These are phyloP conservation scores for Xylariaceae sp. DNA, from an alignment of 2,329 filamentous ascomycete species.

Conservation along the genomic window DNA sequence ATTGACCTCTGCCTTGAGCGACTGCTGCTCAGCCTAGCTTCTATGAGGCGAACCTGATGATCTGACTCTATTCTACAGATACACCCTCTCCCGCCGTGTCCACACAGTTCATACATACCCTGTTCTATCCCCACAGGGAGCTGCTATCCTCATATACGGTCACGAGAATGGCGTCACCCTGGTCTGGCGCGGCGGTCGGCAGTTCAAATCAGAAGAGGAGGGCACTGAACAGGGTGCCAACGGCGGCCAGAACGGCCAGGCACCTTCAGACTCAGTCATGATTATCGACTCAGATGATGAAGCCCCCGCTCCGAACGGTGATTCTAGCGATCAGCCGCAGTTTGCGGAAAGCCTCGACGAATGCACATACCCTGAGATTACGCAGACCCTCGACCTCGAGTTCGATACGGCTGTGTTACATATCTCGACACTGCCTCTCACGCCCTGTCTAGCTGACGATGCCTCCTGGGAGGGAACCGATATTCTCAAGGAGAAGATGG, in stretches of 20 bases:
- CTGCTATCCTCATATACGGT: conserved; percentile 57
- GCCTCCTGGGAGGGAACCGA: conserved; percentile 43
- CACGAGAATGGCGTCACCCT: conserved; percentile 59
- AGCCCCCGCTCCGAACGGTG: conserved; percentile 30
- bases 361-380: conserved; percentile 48
- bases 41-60: background rate
- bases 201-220: conserved; percentile 46
- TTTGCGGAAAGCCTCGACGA: conserved; percentile 52
- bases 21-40: background rate
- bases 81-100: conserved; percentile 53
- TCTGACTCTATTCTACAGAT: conserved; percentile 38
- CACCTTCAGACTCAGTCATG: conserved; percentile 50
- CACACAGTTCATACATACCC: conserved; percentile 58
- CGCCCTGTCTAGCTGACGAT: conserved; percentile 45
- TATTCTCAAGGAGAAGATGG: conserved; percentile 51
- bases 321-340: conserved; percentile 49
- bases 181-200: conserved; percentile 57
- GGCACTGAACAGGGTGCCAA: conserved; percentile 27
- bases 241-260: conserved; percentile 48
- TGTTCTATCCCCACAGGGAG: conserved; percentile 56
- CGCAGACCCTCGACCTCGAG: conserved; percentile 57
- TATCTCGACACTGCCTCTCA: conserved; percentile 51
- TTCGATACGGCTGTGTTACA: conserved; percentile 52
- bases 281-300: conserved; percentile 61
- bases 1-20: background rate